Evolutionary conservation across 192 early-diverging fungal genomes (phyloP).

Genomic region (Funneliformis mosseae): DNA sequence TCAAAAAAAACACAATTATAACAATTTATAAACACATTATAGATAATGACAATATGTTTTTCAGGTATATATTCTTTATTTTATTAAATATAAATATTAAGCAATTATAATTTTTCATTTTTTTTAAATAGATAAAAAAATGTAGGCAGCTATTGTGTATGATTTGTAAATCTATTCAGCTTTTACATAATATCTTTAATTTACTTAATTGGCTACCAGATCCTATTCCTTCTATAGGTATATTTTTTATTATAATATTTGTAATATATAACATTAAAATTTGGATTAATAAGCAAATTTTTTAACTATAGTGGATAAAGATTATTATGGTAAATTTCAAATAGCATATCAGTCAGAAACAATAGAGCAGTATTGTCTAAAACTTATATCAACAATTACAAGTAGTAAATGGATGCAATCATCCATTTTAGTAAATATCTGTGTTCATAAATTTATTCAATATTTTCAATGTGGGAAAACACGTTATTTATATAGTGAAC

Average conservation of each 20-base stretch:
- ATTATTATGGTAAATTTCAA: neutral
- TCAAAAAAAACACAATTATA: neutral
- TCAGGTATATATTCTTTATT: neutral
- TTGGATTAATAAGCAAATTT: neutral
- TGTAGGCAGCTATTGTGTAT: neutral
- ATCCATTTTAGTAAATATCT: neutral
- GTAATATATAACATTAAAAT: neutral
- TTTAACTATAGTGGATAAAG: slow-evolving; percentile 1
- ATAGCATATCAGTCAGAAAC: neutral
- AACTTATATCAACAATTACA: neutral
- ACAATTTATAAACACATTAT: neutral
- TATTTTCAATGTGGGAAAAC: neutral
- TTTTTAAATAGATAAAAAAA: neutral
- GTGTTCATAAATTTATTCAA: neutral
- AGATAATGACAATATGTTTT: neutral
- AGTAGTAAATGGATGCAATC: neutral
- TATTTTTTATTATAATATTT: neutral
- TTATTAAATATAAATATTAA: too few relatives aligned
- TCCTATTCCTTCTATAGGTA: slow-evolving; percentile 2
- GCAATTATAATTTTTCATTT: too few relatives aligned
- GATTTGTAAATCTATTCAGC: neutral
- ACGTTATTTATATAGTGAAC: neutral
- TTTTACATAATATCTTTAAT: neutral
- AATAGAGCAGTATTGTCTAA: neutral
- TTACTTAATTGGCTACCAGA: slow-evolving; percentile 10